A percentile compares a stretch with the other conserved stretches of the same genome.
Conservation (phyloP, 805 yeast species). For the Teunomyces lycoperdinae region DNA sequence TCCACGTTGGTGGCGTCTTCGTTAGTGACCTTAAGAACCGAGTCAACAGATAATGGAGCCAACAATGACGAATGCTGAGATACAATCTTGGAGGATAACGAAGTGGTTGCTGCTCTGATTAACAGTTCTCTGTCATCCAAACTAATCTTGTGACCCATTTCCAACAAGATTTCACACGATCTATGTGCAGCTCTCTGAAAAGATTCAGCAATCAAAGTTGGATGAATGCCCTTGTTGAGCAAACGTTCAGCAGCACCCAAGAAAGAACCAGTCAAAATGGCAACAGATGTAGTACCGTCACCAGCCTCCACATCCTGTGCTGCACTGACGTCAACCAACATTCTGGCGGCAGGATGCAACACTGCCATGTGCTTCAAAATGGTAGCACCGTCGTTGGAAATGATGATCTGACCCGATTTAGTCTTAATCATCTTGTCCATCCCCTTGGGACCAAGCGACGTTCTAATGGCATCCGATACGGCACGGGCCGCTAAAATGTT, state of each 20-base stretch:
- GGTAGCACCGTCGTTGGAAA: conserved; percentile 98
- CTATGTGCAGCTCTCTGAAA: conserved; percentile 86
- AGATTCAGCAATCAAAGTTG: conserved; percentile 89
- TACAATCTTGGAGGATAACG: conserved; percentile 91
- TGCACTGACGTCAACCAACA: conserved; percentile 92
- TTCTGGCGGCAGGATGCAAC: conserved; percentile 96
- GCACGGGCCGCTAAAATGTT: conserved; percentile 92
- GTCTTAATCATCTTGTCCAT: conserved; percentile 99
- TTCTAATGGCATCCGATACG: conserved; percentile 91
- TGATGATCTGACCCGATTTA: conserved; percentile 84
- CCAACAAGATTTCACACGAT: conserved; percentile 76
- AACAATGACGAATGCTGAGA: conserved; percentile 83
- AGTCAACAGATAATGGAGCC: conserved; percentile 93
- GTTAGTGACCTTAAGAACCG: conserved; percentile 76
- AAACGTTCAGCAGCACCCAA: conserved; percentile 93
- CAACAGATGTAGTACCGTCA: conserved; percentile 98
- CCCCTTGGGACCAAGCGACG: conserved; percentile 97
- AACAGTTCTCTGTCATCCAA: conserved; percentile 78
- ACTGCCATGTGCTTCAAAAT: conserved; percentile 97
- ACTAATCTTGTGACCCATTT: conserved; percentile 81
- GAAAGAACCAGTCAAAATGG: conserved; percentile 89
- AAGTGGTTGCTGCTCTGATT: conserved; percentile 90
- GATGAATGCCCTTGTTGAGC: conserved; percentile 89
- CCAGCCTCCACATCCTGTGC: conserved; percentile 99
- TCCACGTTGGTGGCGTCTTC: conserved; percentile 68